Evolutionary conservation across 108 stramenopile species (phyloP).

Genomic region (Nannochloropsis salina): DNA sequence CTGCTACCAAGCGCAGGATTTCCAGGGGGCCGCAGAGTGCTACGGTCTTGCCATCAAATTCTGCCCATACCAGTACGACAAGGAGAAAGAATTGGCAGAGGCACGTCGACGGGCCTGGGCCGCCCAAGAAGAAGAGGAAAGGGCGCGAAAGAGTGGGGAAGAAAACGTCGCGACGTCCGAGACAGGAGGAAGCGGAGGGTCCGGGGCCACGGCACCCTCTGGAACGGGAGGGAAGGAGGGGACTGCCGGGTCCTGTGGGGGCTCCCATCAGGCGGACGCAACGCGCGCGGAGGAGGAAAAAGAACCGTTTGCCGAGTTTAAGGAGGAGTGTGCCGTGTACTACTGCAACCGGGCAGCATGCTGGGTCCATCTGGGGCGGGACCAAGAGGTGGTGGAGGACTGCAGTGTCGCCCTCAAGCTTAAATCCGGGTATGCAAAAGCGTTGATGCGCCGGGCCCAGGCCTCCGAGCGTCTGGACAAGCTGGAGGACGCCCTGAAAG

Average conservation of each 20-base stretch:
- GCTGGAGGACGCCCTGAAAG: constrained; percentile 55
- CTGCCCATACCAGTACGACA: background rate
- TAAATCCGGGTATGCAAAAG: constrained; percentile 74
- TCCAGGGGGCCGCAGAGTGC: background rate
- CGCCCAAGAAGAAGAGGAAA: background rate
- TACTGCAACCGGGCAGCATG: constrained; percentile 42
- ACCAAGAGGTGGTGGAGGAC: constrained; percentile 29
- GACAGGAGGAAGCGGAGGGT: background rate
- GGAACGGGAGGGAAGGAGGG: background rate
- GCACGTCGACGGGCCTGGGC: background rate
- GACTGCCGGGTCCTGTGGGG: background rate
- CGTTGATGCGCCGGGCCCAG: constrained; percentile 66
- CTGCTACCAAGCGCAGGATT: background rate
- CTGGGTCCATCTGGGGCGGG: constrained; percentile 29
- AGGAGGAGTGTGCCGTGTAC: constrained; percentile 23
- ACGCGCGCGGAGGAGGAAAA: background rate
- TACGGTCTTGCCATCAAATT: background rate
- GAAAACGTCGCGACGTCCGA: background rate
- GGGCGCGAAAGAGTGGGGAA: background rate
- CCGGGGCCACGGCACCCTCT: background rate
- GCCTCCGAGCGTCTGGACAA: constrained; percentile 50
- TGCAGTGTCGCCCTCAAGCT: constrained; percentile 43
- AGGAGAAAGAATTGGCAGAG: constrained; percentile 16
- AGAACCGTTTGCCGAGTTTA: background rate
- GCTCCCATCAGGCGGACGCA: background rate